These are phyloP conservation scores for Aschersonia sp. DNA, from an alignment of 2,329 filamentous ascomycete genomes.

Conservation along the genomic window DNA sequence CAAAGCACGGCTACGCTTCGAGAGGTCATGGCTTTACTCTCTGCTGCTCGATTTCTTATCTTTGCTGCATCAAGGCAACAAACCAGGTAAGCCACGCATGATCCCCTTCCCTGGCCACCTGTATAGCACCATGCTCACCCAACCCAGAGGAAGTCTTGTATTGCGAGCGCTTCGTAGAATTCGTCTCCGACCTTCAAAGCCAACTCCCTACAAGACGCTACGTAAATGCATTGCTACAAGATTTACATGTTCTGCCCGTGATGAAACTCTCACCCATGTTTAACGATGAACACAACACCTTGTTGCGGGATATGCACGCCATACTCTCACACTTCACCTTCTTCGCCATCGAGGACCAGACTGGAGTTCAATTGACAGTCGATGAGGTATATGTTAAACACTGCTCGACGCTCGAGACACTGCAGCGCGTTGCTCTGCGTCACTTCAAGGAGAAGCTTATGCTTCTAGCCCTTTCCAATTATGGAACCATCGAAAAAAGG, in stretches of 20 bases:
- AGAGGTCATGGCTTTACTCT: constrained; percentile 85
- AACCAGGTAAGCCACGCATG: constrained; percentile 20
- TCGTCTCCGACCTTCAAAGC: constrained; percentile 80
- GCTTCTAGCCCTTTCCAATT: constrained; percentile 86
- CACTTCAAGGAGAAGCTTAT: constrained; percentile 82
- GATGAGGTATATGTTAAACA: constrained; percentile 68
- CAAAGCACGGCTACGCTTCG: constrained; percentile 73
- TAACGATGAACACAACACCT: constrained; percentile 55
- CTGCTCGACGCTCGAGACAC: constrained; percentile 57
- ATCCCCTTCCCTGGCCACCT: not conserved
- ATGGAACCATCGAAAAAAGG: constrained; percentile 71
- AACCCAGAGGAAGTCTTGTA: constrained; percentile 29
- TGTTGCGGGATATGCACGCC: constrained; percentile 67
- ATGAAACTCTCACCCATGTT: constrained; percentile 69
- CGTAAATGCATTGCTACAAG: constrained; percentile 74
- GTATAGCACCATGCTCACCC: not conserved
- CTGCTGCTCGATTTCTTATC: constrained; percentile 72
- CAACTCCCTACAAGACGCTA: constrained; percentile 90
- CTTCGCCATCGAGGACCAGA: constrained; percentile 87
- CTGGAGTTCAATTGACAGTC: constrained; percentile 58
- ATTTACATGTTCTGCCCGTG: constrained; percentile 69
- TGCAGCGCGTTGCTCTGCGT: constrained; percentile 68
- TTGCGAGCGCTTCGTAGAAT: constrained; percentile 86
- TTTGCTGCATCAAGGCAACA: constrained; percentile 47
- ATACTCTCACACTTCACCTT: constrained; percentile 78